A percentile compares a stretch with the other conserved stretches of the same genome.
These are phyloP conservation scores for Petunia secreta DNA, from an alignment of 257 asterid species.

Conservation along the genomic window DNA sequence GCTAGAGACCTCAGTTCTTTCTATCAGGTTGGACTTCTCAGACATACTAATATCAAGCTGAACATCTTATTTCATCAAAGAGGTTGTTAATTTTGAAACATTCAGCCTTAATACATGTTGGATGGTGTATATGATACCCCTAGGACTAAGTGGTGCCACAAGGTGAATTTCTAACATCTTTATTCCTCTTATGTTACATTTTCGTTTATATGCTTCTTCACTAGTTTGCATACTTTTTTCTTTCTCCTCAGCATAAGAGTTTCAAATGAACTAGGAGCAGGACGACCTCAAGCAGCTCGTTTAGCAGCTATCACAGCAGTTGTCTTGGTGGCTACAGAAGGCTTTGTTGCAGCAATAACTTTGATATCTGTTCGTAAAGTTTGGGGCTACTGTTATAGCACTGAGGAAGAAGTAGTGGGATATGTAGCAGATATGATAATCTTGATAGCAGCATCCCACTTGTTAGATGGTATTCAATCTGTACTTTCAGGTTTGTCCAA, in stretches of 20 bases:
- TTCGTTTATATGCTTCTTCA: neutral
- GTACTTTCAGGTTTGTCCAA: constrained; percentile 38
- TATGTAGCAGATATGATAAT: constrained; percentile 63
- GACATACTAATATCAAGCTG: too few species aligned
- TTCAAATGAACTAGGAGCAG: constrained; percentile 70
- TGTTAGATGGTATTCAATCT: constrained; percentile 52
- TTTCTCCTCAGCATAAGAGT: constrained; percentile 46
- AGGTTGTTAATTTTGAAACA: neutral
- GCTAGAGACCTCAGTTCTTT: constrained; percentile 72
- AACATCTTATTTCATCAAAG: too few species aligned
- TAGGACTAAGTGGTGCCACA: constrained; percentile 68
- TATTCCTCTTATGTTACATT: neutral
- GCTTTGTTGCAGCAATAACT: constrained; percentile 45
- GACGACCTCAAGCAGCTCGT: constrained; percentile 56
- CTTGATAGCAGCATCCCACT: constrained; percentile 48
- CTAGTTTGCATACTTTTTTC: neutral
- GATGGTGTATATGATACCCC: constrained; percentile 69
- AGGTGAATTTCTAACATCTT: constrained; percentile 37
- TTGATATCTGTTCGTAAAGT: constrained; percentile 49
- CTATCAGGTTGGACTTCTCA: constrained; percentile 47
- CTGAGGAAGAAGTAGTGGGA: constrained; percentile 44
- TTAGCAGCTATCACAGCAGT: constrained; percentile 56
- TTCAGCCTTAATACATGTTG: constrained; percentile 57
- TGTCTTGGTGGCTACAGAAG: constrained; percentile 51
- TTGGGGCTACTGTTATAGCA: constrained; percentile 70